phyloP scores from a whole-genome alignment of 352 stramenopile genomes.

The Globisporangium apiculatum region DNA sequence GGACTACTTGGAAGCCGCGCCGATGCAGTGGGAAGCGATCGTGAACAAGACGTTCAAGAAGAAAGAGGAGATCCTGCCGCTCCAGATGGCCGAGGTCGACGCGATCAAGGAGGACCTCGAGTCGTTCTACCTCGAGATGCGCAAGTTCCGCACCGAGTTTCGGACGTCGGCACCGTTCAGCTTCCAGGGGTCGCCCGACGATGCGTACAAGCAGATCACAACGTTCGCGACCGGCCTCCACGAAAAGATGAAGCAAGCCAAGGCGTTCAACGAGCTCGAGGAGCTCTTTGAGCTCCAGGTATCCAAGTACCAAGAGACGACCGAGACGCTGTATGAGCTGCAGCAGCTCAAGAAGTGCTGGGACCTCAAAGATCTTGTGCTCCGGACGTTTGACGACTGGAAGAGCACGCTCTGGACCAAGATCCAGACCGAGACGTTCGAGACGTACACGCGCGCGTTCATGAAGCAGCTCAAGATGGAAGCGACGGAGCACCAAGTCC shows the following conservation, averaged over 20 bases:
- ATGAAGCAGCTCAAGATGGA: slow-evolving; percentile 86
- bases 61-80: slow-evolving; percentile 96
- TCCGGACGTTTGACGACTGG: slow-evolving; percentile 82
- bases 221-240: slow-evolving; percentile 56
- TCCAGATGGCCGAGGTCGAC: slow-evolving; percentile 95
- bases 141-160: slow-evolving; percentile 94
- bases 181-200: slow-evolving; percentile 74
- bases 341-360: slow-evolving; percentile 85
- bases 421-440: slow-evolving; percentile 79
- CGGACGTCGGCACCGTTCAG: slow-evolving; percentile 92
- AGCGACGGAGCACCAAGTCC: slow-evolving; percentile 72
- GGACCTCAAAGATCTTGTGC: slow-evolving; percentile 78
- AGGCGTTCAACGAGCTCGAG: slow-evolving; percentile 83
- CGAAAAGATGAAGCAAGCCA: slow-evolving; percentile 78
- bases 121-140: slow-evolving; percentile 91
- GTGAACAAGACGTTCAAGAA: slow-evolving; percentile 98
- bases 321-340: slow-evolving; percentile 83
- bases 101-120: slow-evolving; percentile 92
- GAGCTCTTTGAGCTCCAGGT: slow-evolving; percentile 86
- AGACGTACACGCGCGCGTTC: slow-evolving; percentile 68
- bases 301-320: slow-evolving; percentile 84
- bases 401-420: slow-evolving; percentile 76
- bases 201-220: slow-evolving; percentile 84
- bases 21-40: slow-evolving; percentile 96
- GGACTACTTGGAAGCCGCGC: slow-evolving; percentile 93